Evolutionary conservation across 192 early-diverging fungal genomes (phyloP), one percentile per base, ranked within the genome.

Genomic region (Coemansia sp.): DNA sequence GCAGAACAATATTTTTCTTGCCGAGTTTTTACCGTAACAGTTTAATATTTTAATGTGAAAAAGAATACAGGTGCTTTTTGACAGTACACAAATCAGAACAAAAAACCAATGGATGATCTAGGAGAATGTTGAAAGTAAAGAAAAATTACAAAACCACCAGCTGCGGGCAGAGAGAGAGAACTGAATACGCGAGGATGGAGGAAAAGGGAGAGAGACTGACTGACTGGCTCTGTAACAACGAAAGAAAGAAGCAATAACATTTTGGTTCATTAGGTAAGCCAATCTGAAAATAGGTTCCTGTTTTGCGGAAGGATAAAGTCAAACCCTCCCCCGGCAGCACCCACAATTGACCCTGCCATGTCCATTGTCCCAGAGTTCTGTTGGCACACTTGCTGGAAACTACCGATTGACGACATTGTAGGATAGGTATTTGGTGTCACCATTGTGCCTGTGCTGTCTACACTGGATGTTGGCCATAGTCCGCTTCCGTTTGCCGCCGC

Each of bases 271-370:
- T 26, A 59, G 18, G 64, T 64, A 46, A 76, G 62, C 74, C 74
- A 76, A 37, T 76, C 74, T 4, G 67, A 66, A 47, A 66, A 62
- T 10, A 65, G 52, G 49, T 61, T 72, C 61, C 61, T 66, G 39
- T 59, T 61, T 47, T 66, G 70, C 8, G 70, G 70, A 36, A 72
- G 47, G 26, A 66, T 72, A 21, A 64, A 43, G 18, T 72, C 64
- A 6, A 72, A 16, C 2, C 55, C 46, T 40, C 37, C 57, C 9
- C 52, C 45, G 36, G 26, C 26, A 41, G 15, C 57, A 59, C 36
- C 36, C 57, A 59, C 39, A 36, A 59, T 16, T n/a, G 57, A 59
- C 36, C n/a, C n/a, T 4, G 39, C 57, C 12, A 37, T 15, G 16
- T 59, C 57, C 32, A 41, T 41, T 10, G 57, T 15, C 3, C 57